A percentile compares a stretch with the other conserved stretches of the same genome.
Evolutionary conservation across 2,329 filamentous ascomycete species (phyloP).

Genomic region (Sphaerulina populicola): DNA sequence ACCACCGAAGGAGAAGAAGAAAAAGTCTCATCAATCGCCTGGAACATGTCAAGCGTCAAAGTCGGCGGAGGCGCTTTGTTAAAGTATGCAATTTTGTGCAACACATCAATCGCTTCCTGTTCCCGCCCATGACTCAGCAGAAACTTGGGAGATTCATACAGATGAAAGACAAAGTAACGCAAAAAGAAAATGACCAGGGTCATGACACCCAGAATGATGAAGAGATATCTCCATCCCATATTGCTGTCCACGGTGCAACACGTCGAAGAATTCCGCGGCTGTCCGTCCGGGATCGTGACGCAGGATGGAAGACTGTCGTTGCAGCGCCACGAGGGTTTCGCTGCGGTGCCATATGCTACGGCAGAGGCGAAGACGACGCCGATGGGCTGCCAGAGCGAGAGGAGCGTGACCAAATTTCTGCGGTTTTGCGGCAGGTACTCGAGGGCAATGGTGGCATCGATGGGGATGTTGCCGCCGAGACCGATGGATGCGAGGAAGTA

Average conservation of each 20-base stretch:
- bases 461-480: slow-evolving; percentile 47
- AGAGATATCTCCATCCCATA: slow-evolving; percentile 41
- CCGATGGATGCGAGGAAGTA: slow-evolving; percentile 26
- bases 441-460: slow-evolving; percentile 49
- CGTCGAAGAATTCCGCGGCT: slow-evolving; percentile 11
- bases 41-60: slow-evolving; percentile 31
- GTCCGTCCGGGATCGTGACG: slow-evolving; percentile 25
- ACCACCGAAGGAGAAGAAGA: too few relatives aligned
- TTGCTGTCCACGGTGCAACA: slow-evolving; percentile 37
- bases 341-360: slow-evolving; percentile 43
- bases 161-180: slow-evolving; percentile 48
- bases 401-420: slow-evolving; percentile 46
- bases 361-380: slow-evolving; percentile 47
- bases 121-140: slow-evolving; percentile 48
- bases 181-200: slow-evolving; percentile 43
- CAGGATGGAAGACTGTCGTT: slow-evolving; percentile 45
- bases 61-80: slow-evolving; percentile 35
- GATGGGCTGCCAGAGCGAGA: slow-evolving; percentile 50
- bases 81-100: slow-evolving; percentile 39
- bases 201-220: slow-evolving; percentile 35
- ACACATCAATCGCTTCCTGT: slow-evolving; percentile 42
- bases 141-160: slow-evolving; percentile 55
- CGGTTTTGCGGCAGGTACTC: slow-evolving; percentile 48
- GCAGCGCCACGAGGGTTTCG: slow-evolving; percentile 47
- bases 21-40: slow-evolving; percentile 8